Conservation (phyloP, 2,329 filamentous ascomycete species). For the Sclerotinia sclerotiorum region DNA sequence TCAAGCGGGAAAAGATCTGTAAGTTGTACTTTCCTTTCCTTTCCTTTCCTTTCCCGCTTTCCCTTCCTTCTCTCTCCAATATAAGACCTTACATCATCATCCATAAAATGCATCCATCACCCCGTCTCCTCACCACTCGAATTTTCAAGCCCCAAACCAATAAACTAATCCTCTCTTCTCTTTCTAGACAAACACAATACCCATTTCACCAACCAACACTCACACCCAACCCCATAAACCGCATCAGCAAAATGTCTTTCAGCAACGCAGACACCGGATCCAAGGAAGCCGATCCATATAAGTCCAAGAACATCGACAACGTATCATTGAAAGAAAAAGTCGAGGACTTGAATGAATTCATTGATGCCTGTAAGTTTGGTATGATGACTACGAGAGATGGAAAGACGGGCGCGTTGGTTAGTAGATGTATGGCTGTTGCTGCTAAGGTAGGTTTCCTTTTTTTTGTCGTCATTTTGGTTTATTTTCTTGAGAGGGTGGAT, state of each 20-base stretch:
- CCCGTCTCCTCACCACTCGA: background rate
- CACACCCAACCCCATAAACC: background rate
- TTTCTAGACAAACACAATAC: background rate
- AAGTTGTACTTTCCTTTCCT: background rate
- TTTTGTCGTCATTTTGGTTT: background rate
- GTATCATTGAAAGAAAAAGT: constrained; percentile 69
- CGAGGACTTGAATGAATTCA: constrained; percentile 69
- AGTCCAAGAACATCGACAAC: constrained; percentile 65
- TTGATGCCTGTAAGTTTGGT: constrained; percentile 74
- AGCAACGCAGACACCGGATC: constrained; percentile 61
- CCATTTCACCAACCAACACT: background rate
- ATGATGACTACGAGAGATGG: constrained; percentile 81
- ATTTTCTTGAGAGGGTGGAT: background rate
- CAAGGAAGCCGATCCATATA: constrained; percentile 75
- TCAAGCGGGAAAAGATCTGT: background rate
- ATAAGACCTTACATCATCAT: no score
- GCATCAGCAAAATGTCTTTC: constrained; percentile 43
- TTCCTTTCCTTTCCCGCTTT: background rate
- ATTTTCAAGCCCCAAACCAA: background rate
- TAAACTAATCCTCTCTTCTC: background rate
- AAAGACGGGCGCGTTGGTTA: constrained; percentile 65
- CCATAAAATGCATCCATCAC: background rate
- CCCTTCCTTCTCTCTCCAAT: background rate
- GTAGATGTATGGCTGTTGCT: constrained; percentile 83
- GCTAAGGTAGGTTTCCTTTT: constrained; percentile 56